phyloP scores from a whole-genome alignment of 805 yeast species.

The Zygosaccharomyces kombuchaensis region DNA sequence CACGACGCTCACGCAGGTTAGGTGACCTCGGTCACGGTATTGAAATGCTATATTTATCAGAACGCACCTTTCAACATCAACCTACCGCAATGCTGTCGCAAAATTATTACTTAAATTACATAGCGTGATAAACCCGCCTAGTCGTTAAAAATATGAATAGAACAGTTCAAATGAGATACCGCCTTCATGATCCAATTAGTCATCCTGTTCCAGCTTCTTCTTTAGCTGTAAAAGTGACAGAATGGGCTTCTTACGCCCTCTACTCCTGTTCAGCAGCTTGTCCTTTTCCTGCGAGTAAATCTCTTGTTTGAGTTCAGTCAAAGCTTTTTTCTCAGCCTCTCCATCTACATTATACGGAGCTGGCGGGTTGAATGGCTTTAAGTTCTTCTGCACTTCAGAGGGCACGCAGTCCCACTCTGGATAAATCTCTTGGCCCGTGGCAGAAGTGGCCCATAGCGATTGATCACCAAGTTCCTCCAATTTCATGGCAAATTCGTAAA shows the following conservation, averaged over 20 bases:
- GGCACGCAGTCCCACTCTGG: conserved; percentile 36
- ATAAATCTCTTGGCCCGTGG: conserved; percentile 36
- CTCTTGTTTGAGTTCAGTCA: conserved; percentile 15
- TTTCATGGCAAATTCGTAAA: conserved; percentile 32
- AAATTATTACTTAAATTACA: conserved; percentile 3
- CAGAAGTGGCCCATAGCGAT: conserved; percentile 36
- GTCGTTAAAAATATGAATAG: conserved; percentile 2
- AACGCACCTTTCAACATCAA: too few species aligned
- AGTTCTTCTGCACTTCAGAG: conserved; percentile 26
- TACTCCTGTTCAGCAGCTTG: conserved; percentile 20
- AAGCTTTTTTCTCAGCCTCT: conserved; percentile 10
- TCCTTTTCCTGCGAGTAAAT: conserved; percentile 18
- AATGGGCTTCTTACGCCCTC: conserved; percentile 32
- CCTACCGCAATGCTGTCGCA: neutral
- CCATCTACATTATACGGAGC: neutral
- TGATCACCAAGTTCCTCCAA: conserved; percentile 26
- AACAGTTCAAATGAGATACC: conserved; percentile 3
- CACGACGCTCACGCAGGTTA: too few species aligned
- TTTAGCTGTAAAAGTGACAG: conserved; percentile 24
- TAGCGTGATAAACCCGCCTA: neutral
- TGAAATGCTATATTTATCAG: too few species aligned
- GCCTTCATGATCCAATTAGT: neutral
- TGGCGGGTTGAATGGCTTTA: conserved; percentile 37
- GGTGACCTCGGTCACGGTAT: too few species aligned
- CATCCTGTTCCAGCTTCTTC: conserved; percentile 17